A percentile compares a stretch with the other conserved stretches of the same genome.
Evolutionary conservation across 176 grass and related monocot genomes (phyloP).

Genomic region (Rhynchospora pubera): DNA sequence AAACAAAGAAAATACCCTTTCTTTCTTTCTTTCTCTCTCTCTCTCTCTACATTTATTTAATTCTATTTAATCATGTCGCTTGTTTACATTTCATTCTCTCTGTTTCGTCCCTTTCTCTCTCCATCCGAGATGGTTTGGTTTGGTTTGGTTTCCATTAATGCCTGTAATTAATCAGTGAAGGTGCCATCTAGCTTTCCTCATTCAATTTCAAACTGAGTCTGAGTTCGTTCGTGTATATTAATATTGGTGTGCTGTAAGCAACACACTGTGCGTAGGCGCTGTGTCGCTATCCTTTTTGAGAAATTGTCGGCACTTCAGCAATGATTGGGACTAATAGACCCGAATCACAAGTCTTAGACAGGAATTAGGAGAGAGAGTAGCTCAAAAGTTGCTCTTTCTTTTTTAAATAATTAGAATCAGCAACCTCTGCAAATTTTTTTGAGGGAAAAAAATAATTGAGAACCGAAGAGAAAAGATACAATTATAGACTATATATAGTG

Average conservation of each 20-base stretch:
- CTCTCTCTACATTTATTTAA: conserved; percentile 8
- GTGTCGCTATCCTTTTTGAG: conserved; percentile 43
- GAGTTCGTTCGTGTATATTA: not conserved
- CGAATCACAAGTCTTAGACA: conserved; percentile 18
- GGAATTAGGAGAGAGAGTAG: conserved; percentile 16
- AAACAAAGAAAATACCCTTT: not conserved
- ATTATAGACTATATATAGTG: no score
- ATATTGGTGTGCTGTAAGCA: not conserved
- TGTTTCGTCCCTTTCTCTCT: conserved; percentile 8
- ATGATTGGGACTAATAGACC: conserved; percentile 57
- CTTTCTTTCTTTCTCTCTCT: no score
- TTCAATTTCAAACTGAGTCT: conserved; percentile 18
- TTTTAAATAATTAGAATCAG: not conserved
- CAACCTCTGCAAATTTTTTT: not conserved
- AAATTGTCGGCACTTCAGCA: conserved; percentile 38
- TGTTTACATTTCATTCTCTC: conserved; percentile 7
- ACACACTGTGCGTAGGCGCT: conserved; percentile 42
- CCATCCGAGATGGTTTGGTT: not conserved
- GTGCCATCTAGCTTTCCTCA: not conserved
- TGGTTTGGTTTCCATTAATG: conserved; percentile 14
- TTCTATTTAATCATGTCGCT: not conserved
- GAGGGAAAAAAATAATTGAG: conserved; percentile 7
- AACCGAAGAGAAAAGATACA: not conserved
- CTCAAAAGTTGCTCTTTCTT: not conserved
- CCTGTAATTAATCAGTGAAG: not conserved